Evolutionary conservation across 2,329 filamentous ascomycete species (phyloP).

Genomic region (Colletotrichum lupini): DNA sequence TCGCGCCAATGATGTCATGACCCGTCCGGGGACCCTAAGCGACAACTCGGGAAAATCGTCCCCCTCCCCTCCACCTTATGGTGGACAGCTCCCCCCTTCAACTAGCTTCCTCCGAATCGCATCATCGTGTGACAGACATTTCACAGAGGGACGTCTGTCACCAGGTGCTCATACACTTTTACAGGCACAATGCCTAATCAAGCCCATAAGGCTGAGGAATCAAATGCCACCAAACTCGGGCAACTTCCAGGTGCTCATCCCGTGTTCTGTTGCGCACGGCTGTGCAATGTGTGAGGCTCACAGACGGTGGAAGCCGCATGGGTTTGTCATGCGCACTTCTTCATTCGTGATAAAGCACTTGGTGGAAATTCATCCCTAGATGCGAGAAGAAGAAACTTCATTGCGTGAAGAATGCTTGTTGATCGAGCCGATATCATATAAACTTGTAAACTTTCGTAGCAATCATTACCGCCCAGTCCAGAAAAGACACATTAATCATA

Average conservation of each 20-base stretch:
- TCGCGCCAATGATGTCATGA: constrained; percentile 35
- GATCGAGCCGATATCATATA: not conserved
- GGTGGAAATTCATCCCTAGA: not conserved
- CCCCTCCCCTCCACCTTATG: not conserved
- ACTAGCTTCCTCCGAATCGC: not conserved
- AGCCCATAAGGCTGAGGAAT: not conserved
- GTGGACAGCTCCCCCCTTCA: not conserved
- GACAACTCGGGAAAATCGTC: constrained; percentile 12
- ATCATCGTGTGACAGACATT: not conserved
- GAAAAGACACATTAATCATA: not conserved
- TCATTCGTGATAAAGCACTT: not conserved
- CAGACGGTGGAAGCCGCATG: not conserved
- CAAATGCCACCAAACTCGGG: not conserved
- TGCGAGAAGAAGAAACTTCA: not conserved
- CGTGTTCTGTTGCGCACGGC: not conserved
- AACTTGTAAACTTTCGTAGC: constrained; percentile 10
- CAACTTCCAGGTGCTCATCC: not conserved
- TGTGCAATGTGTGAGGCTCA: not conserved
- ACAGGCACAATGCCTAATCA: not conserved
- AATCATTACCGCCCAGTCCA: constrained; percentile 10
- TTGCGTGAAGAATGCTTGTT: not conserved
- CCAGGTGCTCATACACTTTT: not conserved
- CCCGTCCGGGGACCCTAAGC: not conserved
- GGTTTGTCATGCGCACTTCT: not conserved
- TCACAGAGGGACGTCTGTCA: not conserved